phyloP scores from a whole-genome alignment of 1,139 yeast genomes.

The Scheffersomyces titani region DNA sequence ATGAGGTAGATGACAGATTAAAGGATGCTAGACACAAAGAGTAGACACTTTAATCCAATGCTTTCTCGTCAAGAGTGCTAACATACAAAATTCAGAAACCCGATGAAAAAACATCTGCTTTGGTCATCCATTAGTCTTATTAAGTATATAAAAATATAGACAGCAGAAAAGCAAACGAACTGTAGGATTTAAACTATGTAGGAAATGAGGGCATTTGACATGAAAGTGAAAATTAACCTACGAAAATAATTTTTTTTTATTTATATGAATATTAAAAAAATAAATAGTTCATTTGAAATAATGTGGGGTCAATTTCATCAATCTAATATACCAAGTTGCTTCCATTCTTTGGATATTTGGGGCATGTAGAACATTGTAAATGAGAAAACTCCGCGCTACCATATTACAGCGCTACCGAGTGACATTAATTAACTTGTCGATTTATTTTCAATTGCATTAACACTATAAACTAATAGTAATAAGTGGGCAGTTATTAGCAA shows the following conservation, averaged over 20 bases:
- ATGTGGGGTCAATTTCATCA: neutral
- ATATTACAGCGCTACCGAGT: neutral
- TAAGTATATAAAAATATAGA: neutral
- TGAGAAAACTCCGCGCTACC: neutral
- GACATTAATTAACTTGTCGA: neutral
- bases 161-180: neutral
- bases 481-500: neutral
- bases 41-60: neutral
- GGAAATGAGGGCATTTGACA: neutral
- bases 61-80: neutral
- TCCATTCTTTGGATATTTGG: neutral
- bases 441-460: neutral
- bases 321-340: neutral
- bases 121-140: neutral
- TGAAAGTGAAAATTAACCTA: too few relatives aligned
- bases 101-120: neutral
- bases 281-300: neutral
- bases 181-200: neutral
- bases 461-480: neutral
- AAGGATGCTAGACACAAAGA: conserved; percentile 12
- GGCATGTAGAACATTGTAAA: neutral
- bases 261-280: too few relatives aligned
- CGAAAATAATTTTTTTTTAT: too few relatives aligned
- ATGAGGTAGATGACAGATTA: conserved; percentile 33
- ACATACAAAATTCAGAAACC: neutral